Percentiles rank a stretch among this genome's conserved stretches.
phyloP scores from a whole-genome alignment of 1,139 yeast genomes.

The Geotrichum restrictum region DNA sequence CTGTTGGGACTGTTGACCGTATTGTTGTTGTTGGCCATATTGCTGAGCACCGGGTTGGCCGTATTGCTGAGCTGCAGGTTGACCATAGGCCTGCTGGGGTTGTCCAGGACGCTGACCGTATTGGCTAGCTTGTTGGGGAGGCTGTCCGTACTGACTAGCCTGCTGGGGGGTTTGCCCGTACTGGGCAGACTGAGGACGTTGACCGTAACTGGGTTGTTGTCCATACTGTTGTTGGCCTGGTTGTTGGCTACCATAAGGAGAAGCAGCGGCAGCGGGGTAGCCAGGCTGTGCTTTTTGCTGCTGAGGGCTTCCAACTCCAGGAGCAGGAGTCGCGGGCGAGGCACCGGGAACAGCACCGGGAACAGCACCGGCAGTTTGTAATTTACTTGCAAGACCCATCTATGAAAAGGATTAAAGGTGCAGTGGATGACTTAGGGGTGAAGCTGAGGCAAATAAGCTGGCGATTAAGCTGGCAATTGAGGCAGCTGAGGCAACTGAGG shows the following conservation, averaged over 20 bases:
- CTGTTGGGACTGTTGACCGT: slow-evolving; percentile 20
- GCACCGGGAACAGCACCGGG: slow-evolving; percentile 16
- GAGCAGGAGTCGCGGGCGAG: slow-evolving; percentile 16
- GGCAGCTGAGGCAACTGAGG: not conserved
- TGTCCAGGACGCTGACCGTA: slow-evolving; percentile 6
- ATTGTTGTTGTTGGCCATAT: slow-evolving; percentile 21
- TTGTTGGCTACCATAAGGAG: slow-evolving; percentile 25
- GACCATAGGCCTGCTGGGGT: slow-evolving; percentile 16
- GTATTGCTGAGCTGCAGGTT: slow-evolving; percentile 10
- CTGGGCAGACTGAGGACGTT: slow-evolving; percentile 14
- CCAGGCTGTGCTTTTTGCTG: slow-evolving; percentile 19
- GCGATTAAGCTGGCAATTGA: not conserved
- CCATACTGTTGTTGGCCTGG: slow-evolving; percentile 27
- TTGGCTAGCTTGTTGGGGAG: slow-evolving; percentile 4
- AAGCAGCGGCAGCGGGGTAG: slow-evolving; percentile 15
- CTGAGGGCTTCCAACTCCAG: slow-evolving; percentile 5
- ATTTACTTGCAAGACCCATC: slow-evolving; percentile 23
- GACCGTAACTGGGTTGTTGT: slow-evolving; percentile 12
- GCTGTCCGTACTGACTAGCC: slow-evolving; percentile 8
- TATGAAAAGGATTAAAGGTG: not conserved
- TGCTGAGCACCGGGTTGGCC: slow-evolving; percentile 15
- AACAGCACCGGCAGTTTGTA: slow-evolving; percentile 16
- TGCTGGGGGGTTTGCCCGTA: slow-evolving; percentile 21
- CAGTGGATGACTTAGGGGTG: not conserved
- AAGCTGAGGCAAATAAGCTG: not conserved